Evolutionary conservation across 2,329 filamentous ascomycete species (phyloP), one percentile per base, ranked within the genome.

Genomic region (Fusarium guadeloupense): DNA sequence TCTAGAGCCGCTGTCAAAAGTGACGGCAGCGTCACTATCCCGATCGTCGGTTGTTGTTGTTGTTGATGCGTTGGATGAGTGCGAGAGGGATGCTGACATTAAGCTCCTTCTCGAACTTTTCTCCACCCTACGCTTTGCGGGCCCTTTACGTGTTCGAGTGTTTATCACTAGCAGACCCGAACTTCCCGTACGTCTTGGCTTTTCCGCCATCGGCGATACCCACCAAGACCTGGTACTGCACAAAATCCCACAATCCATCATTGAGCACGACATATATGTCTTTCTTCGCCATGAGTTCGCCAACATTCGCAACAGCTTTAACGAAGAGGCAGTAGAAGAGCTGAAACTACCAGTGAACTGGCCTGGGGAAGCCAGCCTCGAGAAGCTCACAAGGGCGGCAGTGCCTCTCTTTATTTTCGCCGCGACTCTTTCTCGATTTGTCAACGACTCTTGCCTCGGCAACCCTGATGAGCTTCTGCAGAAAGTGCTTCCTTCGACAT

Each of bases 141-240:
- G 23, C 23, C 23, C 23, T 25, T 25, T 25, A 25, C 23, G 23
- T 25, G 23, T 25, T 9, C 23, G 23, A 25, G 23, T 25, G 23
- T 9, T 25, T 9, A 9, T 81, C 1, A 81, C 78, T 0, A 81
- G 77, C 46, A 69, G 79, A 30, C 76, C 78, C 0, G 75, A 81
- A 25, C 44, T 77, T 6, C 73, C 72, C 0, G 71, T 79, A 40
- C 73, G 74, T 1, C 61, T 75, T 9, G 72, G 74, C 0, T 80
- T 81, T 42, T 53, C 51, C 1, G 14, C 65, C 14, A 66, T 75
- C 10, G 28, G 62, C 1, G 69, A 66, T 16, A 20, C 21, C 0
- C 57, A 69, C 19, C 51, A 61, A 25, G 19, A 68, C 39, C 2
- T 72, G 73, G 59, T 73, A 4, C 73, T 81, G 7, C 75, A 80